Conservation (phyloP, 306 rosid species). For the Gastrolobium villosum region DNA sequence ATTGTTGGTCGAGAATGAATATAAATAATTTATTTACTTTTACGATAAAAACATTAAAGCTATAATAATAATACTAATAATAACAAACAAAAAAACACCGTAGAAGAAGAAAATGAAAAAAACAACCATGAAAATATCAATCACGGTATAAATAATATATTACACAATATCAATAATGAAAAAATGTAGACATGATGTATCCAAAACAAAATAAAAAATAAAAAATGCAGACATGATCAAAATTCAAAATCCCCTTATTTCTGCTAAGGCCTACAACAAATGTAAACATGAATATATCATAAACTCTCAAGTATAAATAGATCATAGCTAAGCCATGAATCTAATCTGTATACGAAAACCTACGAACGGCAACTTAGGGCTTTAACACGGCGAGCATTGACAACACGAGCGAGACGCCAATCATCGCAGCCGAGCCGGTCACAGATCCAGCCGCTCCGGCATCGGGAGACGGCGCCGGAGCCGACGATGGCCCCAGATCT, state of each 20-base stretch:
- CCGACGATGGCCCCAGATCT: slow-evolving; percentile 28
- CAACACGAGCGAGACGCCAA: slow-evolving; percentile 49
- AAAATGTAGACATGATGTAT: neutral
- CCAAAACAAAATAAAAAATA: no score
- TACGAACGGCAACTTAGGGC: slow-evolving; percentile 18
- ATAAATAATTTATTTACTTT: no score
- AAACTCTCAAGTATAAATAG: slow-evolving; percentile 10
- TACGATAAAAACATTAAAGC: no score
- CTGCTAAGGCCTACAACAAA: slow-evolving; percentile 43
- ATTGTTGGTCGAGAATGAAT: no score
- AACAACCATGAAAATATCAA: neutral
- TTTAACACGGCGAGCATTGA: slow-evolving; percentile 51
- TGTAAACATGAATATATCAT: neutral
- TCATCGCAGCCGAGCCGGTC: slow-evolving; percentile 48
- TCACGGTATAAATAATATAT: neutral
- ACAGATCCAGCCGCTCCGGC: slow-evolving; percentile 53
- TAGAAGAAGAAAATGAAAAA: no score
- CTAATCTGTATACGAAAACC: neutral
- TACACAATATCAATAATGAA: neutral
- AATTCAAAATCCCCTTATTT: slow-evolving; percentile 27
- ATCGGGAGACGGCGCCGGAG: slow-evolving; percentile 46
- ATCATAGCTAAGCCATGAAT: neutral
- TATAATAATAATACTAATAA: no score
- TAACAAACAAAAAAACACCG: no score
- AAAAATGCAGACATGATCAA: neutral